Conservation (phyloP, 805 yeast genomes). For the Geotrichum ghanense region DNA sequence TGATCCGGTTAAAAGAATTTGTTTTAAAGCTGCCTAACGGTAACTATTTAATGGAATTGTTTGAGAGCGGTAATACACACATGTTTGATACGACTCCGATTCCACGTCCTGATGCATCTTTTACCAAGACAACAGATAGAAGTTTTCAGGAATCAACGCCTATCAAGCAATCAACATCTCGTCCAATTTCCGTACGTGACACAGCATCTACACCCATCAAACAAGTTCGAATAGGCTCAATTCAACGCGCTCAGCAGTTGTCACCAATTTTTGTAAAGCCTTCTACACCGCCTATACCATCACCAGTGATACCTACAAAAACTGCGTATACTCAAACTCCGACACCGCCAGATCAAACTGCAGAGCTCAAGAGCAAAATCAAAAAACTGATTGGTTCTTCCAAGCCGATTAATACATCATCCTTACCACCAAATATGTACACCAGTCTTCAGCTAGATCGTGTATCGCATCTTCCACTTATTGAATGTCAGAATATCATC, state of each 20-base stretch:
- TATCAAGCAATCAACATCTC: neutral
- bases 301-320: neutral
- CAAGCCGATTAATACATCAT: neutral
- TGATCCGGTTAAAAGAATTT: neutral
- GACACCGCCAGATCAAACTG: no score
- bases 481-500: slow-evolving; percentile 8
- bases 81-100: neutral
- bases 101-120: neutral
- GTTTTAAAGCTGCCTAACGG: slow-evolving; percentile 1
- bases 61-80: slow-evolving; percentile 1
- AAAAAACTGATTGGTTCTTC: neutral
- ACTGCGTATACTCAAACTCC: neutral
- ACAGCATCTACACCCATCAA: neutral
- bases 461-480: slow-evolving; percentile 6
- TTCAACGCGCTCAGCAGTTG: neutral
- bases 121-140: neutral
- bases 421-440: slow-evolving; percentile 6
- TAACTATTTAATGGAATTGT: neutral
- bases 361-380: neutral
- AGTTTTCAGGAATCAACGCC: no score
- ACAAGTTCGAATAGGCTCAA: neutral
- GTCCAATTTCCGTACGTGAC: neutral
- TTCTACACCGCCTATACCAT: neutral
- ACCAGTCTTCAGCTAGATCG: slow-evolving; percentile 8
- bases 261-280: neutral